Percentiles rank a stretch among this genome's conserved stretches.
These are phyloP conservation scores for Penicillium sp. DNA, from an alignment of 2,329 filamentous ascomycete species.

Conservation along the genomic window DNA sequence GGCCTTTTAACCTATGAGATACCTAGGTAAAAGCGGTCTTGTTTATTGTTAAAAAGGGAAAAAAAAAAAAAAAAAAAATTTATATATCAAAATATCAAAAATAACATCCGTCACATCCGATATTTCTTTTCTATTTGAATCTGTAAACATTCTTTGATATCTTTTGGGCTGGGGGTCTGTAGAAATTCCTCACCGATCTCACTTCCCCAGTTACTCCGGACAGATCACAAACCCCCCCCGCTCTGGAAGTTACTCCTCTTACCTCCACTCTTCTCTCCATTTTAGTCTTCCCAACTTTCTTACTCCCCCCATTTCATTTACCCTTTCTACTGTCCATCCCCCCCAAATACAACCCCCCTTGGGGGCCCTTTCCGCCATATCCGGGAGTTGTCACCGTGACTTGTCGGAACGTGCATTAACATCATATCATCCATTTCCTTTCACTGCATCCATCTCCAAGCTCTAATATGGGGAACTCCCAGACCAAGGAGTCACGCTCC, in stretches of 20 bases:
- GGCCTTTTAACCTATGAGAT: background rate
- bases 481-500: slow-evolving; percentile 40
- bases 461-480: slow-evolving; percentile 38
- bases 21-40: background rate
- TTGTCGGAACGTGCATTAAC: background rate
- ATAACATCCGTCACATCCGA: slow-evolving; percentile 11
- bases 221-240: slow-evolving; percentile 10
- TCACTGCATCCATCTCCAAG: background rate
- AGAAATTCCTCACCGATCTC: slow-evolving; percentile 12
- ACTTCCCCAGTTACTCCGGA: slow-evolving; percentile 21
- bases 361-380: slow-evolving; percentile 8
- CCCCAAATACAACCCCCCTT: background rate
- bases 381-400: slow-evolving; percentile 10
- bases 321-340: background rate
- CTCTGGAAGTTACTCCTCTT: slow-evolving; percentile 7
- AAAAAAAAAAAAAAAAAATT: no score
- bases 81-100: background rate
- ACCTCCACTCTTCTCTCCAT: slow-evolving; percentile 5
- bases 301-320: background rate
- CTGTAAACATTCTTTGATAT: background rate
- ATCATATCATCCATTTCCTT: background rate
- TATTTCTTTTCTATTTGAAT: background rate
- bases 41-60: no score
- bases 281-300: background rate
- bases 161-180: background rate